Evolutionary conservation across 2,329 filamentous ascomycete species (phyloP).

Genomic region (Xylariaceae sp.): DNA sequence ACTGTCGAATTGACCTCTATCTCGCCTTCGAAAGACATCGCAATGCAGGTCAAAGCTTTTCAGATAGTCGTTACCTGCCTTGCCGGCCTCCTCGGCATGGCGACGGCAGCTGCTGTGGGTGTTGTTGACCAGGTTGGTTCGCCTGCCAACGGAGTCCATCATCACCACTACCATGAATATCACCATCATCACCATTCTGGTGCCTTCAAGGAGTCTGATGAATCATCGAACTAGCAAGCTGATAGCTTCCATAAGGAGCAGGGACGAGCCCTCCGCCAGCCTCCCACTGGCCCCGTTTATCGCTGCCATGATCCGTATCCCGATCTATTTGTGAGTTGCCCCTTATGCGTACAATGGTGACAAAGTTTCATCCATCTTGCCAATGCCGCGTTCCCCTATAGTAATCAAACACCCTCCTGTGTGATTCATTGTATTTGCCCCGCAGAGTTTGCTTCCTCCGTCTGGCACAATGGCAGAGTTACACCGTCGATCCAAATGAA

Average conservation of each 20-base stretch:
- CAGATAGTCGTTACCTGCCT: constrained; percentile 3
- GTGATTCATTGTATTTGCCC: background rate
- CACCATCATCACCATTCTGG: no score
- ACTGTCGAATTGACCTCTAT: background rate
- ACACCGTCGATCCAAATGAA: background rate
- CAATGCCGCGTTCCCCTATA: no score
- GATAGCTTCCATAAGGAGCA: background rate
- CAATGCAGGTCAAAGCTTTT: constrained; percentile 7
- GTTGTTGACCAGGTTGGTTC: background rate
- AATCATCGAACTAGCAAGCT: background rate
- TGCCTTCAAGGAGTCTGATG: no score
- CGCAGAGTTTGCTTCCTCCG: background rate
- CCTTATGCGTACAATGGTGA: background rate
- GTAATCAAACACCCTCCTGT: no score
- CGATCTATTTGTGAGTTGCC: constrained; percentile 20
- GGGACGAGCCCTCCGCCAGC: background rate
- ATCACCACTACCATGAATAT: background rate
- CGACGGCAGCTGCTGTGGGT: constrained; percentile 1
- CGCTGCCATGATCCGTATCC: constrained; percentile 22
- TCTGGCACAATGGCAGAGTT: background rate
- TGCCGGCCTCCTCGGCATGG: constrained; percentile 5
- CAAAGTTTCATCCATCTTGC: no score
- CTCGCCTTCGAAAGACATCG: background rate
- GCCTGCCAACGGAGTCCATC: constrained; percentile 1
- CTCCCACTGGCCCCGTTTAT: constrained; percentile 15